Conservation (phyloP, 169 alveolate species). For the Cytauxzoon felis region DNA sequence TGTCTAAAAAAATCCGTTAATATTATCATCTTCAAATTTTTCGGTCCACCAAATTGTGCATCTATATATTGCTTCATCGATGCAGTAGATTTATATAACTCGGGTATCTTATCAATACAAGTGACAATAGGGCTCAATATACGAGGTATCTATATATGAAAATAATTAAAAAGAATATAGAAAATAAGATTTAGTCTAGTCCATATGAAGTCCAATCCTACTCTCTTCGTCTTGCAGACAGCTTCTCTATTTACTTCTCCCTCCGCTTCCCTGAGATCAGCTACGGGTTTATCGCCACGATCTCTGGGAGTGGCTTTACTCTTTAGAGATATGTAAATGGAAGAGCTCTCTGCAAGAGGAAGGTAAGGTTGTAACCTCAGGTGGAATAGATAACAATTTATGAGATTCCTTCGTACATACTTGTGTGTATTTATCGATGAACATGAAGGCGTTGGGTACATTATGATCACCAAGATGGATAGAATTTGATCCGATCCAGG, state of each 20-base stretch:
- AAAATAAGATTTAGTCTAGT: not conserved
- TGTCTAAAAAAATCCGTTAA: conserved; percentile 89
- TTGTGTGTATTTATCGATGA: conserved; percentile 88
- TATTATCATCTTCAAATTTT: conserved; percentile 74
- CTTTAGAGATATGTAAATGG: too few species aligned
- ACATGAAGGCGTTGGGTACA: conserved; percentile 90
- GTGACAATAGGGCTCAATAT: conserved; percentile 84
- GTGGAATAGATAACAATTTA: not conserved
- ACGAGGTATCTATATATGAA: conserved; percentile 81
- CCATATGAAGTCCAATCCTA: too few species aligned
- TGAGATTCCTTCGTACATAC: conserved; percentile 6
- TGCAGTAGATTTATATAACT: conserved; percentile 71
- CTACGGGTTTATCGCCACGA: too few species aligned
- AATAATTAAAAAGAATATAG: not conserved
- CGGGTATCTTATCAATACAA: conserved; percentile 83
- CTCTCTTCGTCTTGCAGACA: too few species aligned
- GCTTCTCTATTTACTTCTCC: too few species aligned
- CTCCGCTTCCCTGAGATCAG: too few species aligned
- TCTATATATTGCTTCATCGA: conserved; percentile 76
- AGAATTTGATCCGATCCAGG: conserved; percentile 90
- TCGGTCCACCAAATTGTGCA: conserved; percentile 82
- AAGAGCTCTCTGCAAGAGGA: conserved; percentile 6
- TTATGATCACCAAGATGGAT: conserved; percentile 89
- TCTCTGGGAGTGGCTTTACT: too few species aligned
- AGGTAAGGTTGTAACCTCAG: not conserved